These are phyloP conservation scores for Bipolaris victoriae DNA, from an alignment of 2,329 filamentous ascomycete species.

Conservation along the genomic window DNA sequence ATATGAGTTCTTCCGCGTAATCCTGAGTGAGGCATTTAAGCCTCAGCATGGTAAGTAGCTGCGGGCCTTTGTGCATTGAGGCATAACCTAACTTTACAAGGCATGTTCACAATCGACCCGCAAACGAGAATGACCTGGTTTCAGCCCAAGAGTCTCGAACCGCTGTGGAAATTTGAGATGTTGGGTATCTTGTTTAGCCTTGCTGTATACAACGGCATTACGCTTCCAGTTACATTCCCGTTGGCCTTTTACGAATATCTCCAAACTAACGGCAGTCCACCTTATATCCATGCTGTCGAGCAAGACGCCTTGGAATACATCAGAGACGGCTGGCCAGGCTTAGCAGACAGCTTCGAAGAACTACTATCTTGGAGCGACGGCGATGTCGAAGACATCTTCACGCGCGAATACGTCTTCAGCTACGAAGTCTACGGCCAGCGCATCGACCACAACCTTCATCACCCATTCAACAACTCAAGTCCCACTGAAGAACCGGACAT, in stretches of 20 bases:
- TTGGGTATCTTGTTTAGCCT: constrained; percentile 86
- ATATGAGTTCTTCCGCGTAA: constrained; percentile 91
- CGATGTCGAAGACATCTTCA: constrained; percentile 79
- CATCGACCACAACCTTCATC: constrained; percentile 62
- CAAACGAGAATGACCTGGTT: constrained; percentile 87
- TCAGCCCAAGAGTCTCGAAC: constrained; percentile 78
- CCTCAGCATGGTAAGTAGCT: constrained; percentile 68
- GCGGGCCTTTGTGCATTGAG: neutral
- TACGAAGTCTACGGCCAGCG: constrained; percentile 63
- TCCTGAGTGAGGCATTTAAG: constrained; percentile 78
- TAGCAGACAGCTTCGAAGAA: constrained; percentile 74
- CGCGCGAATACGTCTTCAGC: constrained; percentile 86
- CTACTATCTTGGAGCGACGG: constrained; percentile 82
- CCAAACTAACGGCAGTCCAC: constrained; percentile 65
- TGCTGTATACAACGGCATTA: constrained; percentile 91
- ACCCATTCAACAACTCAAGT: neutral
- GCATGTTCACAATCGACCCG: constrained; percentile 78
- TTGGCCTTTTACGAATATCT: constrained; percentile 78
- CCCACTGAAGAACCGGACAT: constrained; percentile 62
- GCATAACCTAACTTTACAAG: constrained; percentile 35
- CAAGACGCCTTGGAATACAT: constrained; percentile 68
- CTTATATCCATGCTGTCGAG: neutral
- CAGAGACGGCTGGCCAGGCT: constrained; percentile 85
- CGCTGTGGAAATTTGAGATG: constrained; percentile 88
- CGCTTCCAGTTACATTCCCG: constrained; percentile 88